Evolutionary conservation across 441 rosid species (phyloP), one percentile per base, ranked within the genome.

Genomic region (Erysimum cheiri): DNA sequence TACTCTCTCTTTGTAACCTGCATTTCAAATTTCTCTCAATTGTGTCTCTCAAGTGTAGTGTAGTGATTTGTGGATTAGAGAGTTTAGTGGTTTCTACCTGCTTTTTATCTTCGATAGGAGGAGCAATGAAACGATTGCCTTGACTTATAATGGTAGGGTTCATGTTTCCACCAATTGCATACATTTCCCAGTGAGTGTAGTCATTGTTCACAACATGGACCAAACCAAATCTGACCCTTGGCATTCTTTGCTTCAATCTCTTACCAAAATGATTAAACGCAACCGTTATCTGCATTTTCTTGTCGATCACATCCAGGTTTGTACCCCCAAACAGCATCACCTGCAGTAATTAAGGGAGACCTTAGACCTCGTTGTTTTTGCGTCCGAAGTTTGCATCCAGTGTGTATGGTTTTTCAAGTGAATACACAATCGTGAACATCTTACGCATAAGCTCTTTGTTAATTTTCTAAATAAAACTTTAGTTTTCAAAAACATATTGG

Each of bases 131-230:
- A 26, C 97, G 80, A 70, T 92, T 92, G 44, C 96, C 96, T 74
- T 89, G 91, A 72, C 98, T 92, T 37, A 88, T 83, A 76, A 92
- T 92, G 69, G 96, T 88, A 10, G 96, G 95, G 35, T 54, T 35
- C 56, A 67, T 74, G 78, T 92, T 92, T 8, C 96, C 97, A 65
- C 94, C 92, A 48, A 92, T 85, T 55, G 96, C 91, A 56, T 89
- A 88, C 91, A 82, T 88, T 49, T 76, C 65, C 96, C 96, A 91
- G 57, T 89, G 96, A 28, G 93, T 86, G 81, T 89, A 89, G 85
- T 91, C 97, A 54, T 91, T 91, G 85, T 91, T 91, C 64, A 89
- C 91, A 13, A 91, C 92, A 78, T 92, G 97, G 72, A 89, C 52
- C 76, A 84, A 72, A 40, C 98, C 96, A 44, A 62, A 81, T 41